phyloP scores from a whole-genome alignment of 306 rosid species.

The Bauhinia variegata region DNA sequence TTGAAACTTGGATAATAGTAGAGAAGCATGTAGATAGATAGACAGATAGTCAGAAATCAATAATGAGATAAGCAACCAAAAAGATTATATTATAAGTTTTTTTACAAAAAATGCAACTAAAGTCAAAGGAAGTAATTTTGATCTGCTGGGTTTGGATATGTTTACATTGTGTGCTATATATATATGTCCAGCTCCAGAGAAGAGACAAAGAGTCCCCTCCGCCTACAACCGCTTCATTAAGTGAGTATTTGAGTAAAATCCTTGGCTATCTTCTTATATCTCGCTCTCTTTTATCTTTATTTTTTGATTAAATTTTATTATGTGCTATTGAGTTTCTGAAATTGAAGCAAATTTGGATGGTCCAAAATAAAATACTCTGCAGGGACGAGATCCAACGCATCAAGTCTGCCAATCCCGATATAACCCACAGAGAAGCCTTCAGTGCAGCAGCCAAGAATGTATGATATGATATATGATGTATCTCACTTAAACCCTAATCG shows the following conservation, averaged over 20 bases:
- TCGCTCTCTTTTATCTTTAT: neutral
- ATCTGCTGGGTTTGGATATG: slow-evolving; percentile 26
- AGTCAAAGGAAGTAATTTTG: slow-evolving; percentile 45
- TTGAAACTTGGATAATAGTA: slow-evolving; percentile 25
- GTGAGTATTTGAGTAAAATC: slow-evolving; percentile 49
- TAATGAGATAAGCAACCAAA: slow-evolving; percentile 24
- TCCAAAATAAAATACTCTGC: slow-evolving; percentile 32
- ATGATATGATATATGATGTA: no score
- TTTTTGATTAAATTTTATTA: neutral
- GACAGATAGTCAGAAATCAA: neutral
- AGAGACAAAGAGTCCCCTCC: slow-evolving; percentile 98
- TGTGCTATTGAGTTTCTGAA: slow-evolving; percentile 13
- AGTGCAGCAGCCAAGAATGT: slow-evolving; percentile 99
- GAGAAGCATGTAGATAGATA: slow-evolving; percentile 24
- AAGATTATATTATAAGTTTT: neutral
- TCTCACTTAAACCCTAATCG: neutral
- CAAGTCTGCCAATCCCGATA: slow-evolving; percentile 95
- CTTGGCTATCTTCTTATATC: neutral
- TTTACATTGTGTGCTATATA: slow-evolving; percentile 27
- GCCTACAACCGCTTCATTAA: slow-evolving; percentile 99
- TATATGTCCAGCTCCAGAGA: slow-evolving; percentile 87
- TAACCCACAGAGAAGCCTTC: slow-evolving; percentile 97
- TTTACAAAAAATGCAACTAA: slow-evolving; percentile 11
- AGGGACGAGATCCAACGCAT: slow-evolving; percentile 99
- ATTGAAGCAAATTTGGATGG: slow-evolving; percentile 40